Percentiles rank a stretch among this genome's conserved stretches.
phyloP scores from a whole-genome alignment of 2,329 filamentous ascomycete genomes.

The Phaeoacremonium minimum region DNA sequence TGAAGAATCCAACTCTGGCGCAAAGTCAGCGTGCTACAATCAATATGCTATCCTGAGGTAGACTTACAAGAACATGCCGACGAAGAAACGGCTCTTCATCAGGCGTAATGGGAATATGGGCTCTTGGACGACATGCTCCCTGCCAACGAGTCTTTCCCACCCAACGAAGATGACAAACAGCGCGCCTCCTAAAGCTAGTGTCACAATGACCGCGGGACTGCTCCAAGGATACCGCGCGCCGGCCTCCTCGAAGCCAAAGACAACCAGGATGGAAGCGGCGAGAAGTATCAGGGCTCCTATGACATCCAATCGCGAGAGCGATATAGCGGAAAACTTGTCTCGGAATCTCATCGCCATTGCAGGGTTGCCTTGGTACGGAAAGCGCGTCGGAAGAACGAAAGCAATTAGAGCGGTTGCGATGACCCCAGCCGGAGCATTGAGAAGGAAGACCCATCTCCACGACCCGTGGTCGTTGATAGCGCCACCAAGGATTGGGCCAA shows the following conservation, averaged over 20 bases:
- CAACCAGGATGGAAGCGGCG: slow-evolving; percentile 35
- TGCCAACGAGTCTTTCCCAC: slow-evolving; percentile 22
- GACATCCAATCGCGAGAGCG: slow-evolving; percentile 22
- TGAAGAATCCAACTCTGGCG: slow-evolving; percentile 21
- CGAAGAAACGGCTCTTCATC: slow-evolving; percentile 22
- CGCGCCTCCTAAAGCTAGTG: slow-evolving; percentile 13
- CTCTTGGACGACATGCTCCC: slow-evolving; percentile 13
- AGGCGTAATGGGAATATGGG: slow-evolving; percentile 29
- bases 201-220: slow-evolving; percentile 29
- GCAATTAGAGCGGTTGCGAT: slow-evolving; percentile 18
- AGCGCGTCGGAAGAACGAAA: slow-evolving; percentile 19
- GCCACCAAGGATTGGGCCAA: slow-evolving; percentile 39
- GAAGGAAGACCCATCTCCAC: slow-evolving; percentile 43
- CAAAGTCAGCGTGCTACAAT: slow-evolving; percentile 3
- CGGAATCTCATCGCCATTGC: slow-evolving; percentile 3
- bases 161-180: slow-evolving; percentile 18
- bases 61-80: slow-evolving; percentile 26
- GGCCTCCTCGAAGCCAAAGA: slow-evolving; percentile 39
- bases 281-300: slow-evolving; percentile 28
- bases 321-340: slow-evolving; percentile 14
- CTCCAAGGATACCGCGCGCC: slow-evolving; percentile 36
- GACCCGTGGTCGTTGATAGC: slow-evolving; percentile 30
- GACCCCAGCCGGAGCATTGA: slow-evolving; percentile 26
- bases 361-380: slow-evolving; percentile 15
- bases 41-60: slow-evolving; percentile 2